These are phyloP conservation scores for Cornus kousa DNA, from an alignment of 148 eudicot genomes.

Conservation along the genomic window DNA sequence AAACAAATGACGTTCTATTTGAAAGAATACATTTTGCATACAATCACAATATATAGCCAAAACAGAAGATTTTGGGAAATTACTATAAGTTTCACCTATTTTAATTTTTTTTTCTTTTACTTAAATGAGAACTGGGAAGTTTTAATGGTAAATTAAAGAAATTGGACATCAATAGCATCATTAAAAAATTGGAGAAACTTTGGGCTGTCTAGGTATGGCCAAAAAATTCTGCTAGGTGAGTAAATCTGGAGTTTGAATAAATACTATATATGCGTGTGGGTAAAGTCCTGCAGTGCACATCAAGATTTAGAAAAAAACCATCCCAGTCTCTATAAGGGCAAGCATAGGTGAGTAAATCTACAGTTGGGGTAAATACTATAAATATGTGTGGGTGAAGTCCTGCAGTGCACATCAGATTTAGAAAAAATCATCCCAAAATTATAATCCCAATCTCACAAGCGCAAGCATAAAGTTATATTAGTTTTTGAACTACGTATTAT, in stretches of 20 bases:
- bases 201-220: background rate
- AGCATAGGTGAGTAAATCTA: background rate
- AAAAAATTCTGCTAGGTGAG: background rate
- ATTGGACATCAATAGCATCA: background rate
- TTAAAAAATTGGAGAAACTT: too few relatives aligned
- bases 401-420: background rate
- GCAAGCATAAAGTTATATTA: background rate
- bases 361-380: too few relatives aligned
- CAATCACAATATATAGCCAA: too few relatives aligned
- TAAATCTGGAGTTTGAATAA: background rate
- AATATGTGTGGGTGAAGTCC: background rate
- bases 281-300: background rate
- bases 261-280: background rate
- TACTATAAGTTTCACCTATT: too few relatives aligned
- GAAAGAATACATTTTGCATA: too few relatives aligned
- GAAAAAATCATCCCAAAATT: background rate
- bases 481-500: background rate
- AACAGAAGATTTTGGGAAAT: too few relatives aligned
- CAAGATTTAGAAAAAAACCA: background rate
- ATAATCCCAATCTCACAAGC: background rate
- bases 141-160: too few relatives aligned
- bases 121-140: too few relatives aligned
- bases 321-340: background rate
- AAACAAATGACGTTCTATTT: too few relatives aligned
- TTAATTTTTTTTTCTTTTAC: too few relatives aligned